Base-by-base conservation (phyloP, 2,329 filamentous ascomycete species). In the Fusarium chlamydosporum region DNA sequence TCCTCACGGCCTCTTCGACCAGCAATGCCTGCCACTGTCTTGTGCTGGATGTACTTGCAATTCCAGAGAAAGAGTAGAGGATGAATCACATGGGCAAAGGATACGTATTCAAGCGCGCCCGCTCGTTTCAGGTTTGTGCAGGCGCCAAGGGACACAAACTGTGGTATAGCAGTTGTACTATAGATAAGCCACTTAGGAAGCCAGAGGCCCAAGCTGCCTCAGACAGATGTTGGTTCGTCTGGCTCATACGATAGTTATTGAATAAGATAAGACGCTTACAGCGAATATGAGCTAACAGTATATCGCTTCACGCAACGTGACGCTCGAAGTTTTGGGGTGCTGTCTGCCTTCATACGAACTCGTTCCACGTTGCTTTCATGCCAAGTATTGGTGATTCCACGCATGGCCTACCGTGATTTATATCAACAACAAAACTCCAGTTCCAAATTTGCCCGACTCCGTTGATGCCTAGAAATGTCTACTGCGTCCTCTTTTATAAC, bases 381-480 rank as follows among this genome's bases (percentile, higher is more conserved):
- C 54, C 54, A 55, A 65, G 41, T 57, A 47, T 38, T 53, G 57
- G 52, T 38, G 31, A 38, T 47, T 37, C 45, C 42, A 48, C 38
- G 16, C 23, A 56, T 38, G 31, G 41, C 45, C 46, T 56, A 31
- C 53, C 50, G 46, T 62, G 31, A 61, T 58, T 61, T 54, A 42
- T 66, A 54, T 56, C 45, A 62, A 65, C 45, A 62, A 65, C 41
- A 58, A 71, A 68, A 62, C 64, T 53, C 68, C 64, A 56, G 51
- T 56, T 60, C 68, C 56, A 68, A 66, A 38, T 52, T 65, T 56
- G 26, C 61, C 56, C 20, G 61, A 69, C 67, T 74, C 72, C 67
- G 51, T 65, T 68, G 54, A 65, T 73, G 62, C 61, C 56, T 63
- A 54, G 51, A 67, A 54, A 60, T 43, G 46, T 70, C 42, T 63